Evolutionary conservation across 148 eudicot genomes (phyloP).

Genomic region (Polygonum aviculare): DNA sequence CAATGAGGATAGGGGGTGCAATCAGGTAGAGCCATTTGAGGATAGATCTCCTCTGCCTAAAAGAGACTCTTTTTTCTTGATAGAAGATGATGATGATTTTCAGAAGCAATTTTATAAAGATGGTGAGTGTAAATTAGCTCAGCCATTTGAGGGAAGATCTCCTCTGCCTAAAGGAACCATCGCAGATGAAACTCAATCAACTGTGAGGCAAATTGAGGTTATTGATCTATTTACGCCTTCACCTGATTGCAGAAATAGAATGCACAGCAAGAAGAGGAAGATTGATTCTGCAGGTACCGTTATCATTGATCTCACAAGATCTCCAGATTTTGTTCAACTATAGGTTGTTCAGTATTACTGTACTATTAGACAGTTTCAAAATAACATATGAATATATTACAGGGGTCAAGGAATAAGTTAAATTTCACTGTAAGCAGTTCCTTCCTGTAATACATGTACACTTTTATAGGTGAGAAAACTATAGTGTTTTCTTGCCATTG

Average conservation of each 20-base stretch:
- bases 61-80: not conserved
- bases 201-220: constrained; percentile 33
- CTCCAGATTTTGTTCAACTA: constrained; percentile 47
- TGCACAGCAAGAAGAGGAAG: constrained; percentile 46
- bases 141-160: constrained; percentile 7
- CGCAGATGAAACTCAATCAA: constrained; percentile 1
- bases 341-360: constrained; percentile 10
- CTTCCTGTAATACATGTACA: not conserved
- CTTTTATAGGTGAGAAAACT: not conserved
- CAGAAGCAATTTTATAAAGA: constrained; percentile 9
- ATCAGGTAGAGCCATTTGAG: constrained; percentile 11
- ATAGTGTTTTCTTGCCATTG: constrained; percentile 3
- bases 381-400: not conserved
- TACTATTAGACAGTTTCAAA: not conserved
- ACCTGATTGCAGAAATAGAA: constrained; percentile 25
- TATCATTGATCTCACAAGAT: constrained; percentile 60
- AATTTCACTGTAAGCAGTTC: not conserved
- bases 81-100: no score
- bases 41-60: not conserved
- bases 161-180: not conserved
- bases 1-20: not conserved
- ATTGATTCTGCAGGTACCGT: constrained; percentile 24
- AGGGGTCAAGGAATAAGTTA: not conserved
- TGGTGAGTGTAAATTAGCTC: constrained; percentile 11
- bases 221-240: constrained; percentile 75